phyloP scores from a whole-genome alignment of 1,284 basidiomycete species.

The Singerocomus inundabilis region DNA sequence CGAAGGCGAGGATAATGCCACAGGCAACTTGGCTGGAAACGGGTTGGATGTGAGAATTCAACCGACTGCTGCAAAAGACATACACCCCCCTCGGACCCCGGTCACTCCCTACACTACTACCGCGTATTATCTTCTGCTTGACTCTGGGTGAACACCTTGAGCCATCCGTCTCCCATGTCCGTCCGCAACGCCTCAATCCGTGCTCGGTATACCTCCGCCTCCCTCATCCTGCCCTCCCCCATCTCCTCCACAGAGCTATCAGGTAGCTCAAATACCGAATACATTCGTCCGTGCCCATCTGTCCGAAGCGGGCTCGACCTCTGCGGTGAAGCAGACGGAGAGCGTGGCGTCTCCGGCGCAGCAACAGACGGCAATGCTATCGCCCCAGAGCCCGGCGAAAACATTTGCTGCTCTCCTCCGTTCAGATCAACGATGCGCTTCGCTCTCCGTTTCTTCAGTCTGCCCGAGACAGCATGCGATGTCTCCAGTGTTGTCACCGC shows the following conservation, averaged over 20 bases:
- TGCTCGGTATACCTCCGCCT: slow-evolving; percentile 70
- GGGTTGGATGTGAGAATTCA: slow-evolving; percentile 33
- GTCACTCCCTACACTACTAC: slow-evolving; percentile 21
- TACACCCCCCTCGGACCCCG: slow-evolving; percentile 27
- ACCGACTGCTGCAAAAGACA: slow-evolving; percentile 11
- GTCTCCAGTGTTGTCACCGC: slow-evolving; percentile 23
- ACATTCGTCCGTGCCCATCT: slow-evolving; percentile 18
- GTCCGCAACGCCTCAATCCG: slow-evolving; percentile 77
- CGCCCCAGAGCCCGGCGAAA: slow-evolving; percentile 15
- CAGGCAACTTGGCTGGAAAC: slow-evolving; percentile 20
- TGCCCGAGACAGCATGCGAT: slow-evolving; percentile 41
- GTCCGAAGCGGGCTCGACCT: slow-evolving; percentile 28
- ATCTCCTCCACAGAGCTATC: slow-evolving; percentile 4
- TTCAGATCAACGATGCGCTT: slow-evolving; percentile 74
- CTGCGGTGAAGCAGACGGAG: slow-evolving; percentile 55
- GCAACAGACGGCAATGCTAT: slow-evolving; percentile 5
- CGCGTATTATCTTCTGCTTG: slow-evolving; percentile 24
- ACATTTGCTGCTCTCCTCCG: slow-evolving; percentile 37
- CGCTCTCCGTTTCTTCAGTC: slow-evolving; percentile 52
- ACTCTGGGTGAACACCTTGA: slow-evolving; percentile 78
- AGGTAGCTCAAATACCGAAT: slow-evolving; percentile 57
- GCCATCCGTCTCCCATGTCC: slow-evolving; percentile 86
- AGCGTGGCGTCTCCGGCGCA: slow-evolving; percentile 19
- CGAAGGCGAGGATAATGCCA: slow-evolving; percentile 34
- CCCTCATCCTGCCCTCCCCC: slow-evolving; percentile 29